Evolutionary conservation across 106 monocot genomes (phyloP).

Genomic region (Dioscorea alata): DNA sequence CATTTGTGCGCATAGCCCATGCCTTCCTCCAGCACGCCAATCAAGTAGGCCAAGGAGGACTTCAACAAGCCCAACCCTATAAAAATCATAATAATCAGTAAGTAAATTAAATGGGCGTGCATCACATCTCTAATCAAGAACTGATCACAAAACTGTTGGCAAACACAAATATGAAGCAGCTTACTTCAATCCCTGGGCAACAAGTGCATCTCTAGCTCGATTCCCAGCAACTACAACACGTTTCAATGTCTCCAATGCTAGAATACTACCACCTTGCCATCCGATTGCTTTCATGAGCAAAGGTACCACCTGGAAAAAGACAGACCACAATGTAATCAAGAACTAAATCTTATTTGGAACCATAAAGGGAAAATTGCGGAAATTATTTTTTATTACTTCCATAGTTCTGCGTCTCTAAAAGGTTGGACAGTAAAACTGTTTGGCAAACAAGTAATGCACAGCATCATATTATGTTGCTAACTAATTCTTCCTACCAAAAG

Average conservation of each 20-base stretch:
- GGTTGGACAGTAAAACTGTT: too few relatives aligned
- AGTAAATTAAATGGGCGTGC: too few relatives aligned
- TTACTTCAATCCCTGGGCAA: slow-evolving; percentile 98
- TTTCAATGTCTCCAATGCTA: slow-evolving; percentile 94
- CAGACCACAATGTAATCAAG: neutral
- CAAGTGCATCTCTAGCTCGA: slow-evolving; percentile 98
- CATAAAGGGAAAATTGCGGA: too few relatives aligned
- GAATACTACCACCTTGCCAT: slow-evolving; percentile 98
- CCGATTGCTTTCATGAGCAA: slow-evolving; percentile 99
- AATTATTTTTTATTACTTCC: too few relatives aligned
- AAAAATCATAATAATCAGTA: slow-evolving; percentile 1
- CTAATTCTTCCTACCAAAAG: too few relatives aligned
- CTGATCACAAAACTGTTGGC: neutral
- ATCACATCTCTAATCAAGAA: too few relatives aligned
- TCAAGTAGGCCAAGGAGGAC: slow-evolving; percentile 89
- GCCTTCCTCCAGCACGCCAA: slow-evolving; percentile 96
- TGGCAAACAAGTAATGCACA: too few relatives aligned
- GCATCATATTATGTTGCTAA: too few relatives aligned
- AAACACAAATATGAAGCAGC: slow-evolving; percentile 2
- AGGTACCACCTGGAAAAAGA: slow-evolving; percentile 80
- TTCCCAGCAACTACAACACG: slow-evolving; percentile 99
- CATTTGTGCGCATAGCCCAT: slow-evolving; percentile 83
- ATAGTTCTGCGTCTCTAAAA: too few relatives aligned
- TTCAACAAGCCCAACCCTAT: slow-evolving; percentile 95
- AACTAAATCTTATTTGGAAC: too few relatives aligned